These are phyloP conservation scores for Blastocystis hominis DNA, from an alignment of 352 stramenopile genomes.

Conservation along the genomic window DNA sequence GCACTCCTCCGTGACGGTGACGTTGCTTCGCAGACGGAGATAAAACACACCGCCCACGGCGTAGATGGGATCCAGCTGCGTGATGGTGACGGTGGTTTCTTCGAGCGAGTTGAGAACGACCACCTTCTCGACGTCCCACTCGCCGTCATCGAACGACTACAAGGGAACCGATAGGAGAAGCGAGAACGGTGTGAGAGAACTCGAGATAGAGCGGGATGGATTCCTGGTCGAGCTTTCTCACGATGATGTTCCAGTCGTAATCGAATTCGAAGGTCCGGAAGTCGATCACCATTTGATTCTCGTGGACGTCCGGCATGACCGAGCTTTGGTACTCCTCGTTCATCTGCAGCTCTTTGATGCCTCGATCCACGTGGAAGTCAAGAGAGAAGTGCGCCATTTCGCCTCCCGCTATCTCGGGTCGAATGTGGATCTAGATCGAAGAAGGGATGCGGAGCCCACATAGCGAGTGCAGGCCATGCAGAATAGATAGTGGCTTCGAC, in stretches of 20 bases:
- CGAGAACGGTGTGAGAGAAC: background rate
- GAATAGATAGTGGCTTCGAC: background rate
- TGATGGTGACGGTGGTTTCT: background rate
- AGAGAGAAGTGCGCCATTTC: background rate
- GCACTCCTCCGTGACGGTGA: background rate
- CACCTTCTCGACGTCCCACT: background rate
- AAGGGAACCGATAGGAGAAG: background rate
- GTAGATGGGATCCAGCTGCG: background rate
- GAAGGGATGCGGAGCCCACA: background rate
- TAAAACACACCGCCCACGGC: constrained; percentile 30
- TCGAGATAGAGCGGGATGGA: background rate
- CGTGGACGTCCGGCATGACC: constrained; percentile 20
- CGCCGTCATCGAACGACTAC: constrained; percentile 51
- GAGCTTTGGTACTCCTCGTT: background rate
- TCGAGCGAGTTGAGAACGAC: background rate
- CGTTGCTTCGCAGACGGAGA: background rate
- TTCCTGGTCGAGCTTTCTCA: background rate
- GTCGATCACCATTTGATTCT: constrained; percentile 16
- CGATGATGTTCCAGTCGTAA: background rate
- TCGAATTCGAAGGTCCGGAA: background rate
- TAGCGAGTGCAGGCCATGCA: constrained; percentile 24
- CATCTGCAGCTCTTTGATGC: background rate
- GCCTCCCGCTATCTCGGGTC: background rate
- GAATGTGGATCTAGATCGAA: background rate
- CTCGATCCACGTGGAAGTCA: constrained; percentile 23